Percentiles rank a stretch among this genome's conserved stretches.
phyloP scores from a whole-genome alignment of 2,329 filamentous ascomycete species.

The Venturia nashicola region DNA sequence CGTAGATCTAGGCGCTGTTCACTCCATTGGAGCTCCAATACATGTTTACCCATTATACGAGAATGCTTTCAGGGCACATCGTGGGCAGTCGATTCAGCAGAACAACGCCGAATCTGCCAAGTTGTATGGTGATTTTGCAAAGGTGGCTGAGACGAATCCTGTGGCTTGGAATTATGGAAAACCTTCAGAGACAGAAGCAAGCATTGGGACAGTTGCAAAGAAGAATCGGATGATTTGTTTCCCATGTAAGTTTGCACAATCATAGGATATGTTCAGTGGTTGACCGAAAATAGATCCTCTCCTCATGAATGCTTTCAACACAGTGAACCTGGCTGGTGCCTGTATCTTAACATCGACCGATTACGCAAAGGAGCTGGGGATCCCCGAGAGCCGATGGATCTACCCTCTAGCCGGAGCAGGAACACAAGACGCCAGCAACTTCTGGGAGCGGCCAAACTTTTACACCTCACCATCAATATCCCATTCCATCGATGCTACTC shows the following conservation, averaged over 20 bases:
- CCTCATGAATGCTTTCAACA: conserved; percentile 62
- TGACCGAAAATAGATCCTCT: conserved; percentile 41
- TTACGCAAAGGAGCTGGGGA: conserved; percentile 40
- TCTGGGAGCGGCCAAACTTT: conserved; percentile 51
- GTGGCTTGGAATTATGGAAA: conserved; percentile 47
- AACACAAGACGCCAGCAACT: conserved; percentile 44
- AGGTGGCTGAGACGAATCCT: conserved; percentile 39
- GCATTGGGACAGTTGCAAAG: conserved; percentile 41
- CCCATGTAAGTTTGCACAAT: conserved; percentile 40
- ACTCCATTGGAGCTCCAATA: conserved; percentile 50
- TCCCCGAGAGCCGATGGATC: conserved; percentile 46
- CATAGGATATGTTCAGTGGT: neutral
- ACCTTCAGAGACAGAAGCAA: conserved; percentile 31
- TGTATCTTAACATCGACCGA: conserved; percentile 47
- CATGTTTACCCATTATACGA: conserved; percentile 59
- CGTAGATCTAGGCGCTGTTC: conserved; percentile 42
- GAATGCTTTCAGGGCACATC: conserved; percentile 47
- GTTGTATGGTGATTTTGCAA: conserved; percentile 49
- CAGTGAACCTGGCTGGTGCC: conserved; percentile 50
- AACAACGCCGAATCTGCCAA: conserved; percentile 48
- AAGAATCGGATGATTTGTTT: conserved; percentile 57
- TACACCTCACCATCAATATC: conserved; percentile 46
- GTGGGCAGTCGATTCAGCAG: conserved; percentile 38
- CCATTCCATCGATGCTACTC: conserved; percentile 41
- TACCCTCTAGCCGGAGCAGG: conserved; percentile 54